Conservation (phyloP, 139 green algal species). For the Tetratostichococcus sp. region DNA sequence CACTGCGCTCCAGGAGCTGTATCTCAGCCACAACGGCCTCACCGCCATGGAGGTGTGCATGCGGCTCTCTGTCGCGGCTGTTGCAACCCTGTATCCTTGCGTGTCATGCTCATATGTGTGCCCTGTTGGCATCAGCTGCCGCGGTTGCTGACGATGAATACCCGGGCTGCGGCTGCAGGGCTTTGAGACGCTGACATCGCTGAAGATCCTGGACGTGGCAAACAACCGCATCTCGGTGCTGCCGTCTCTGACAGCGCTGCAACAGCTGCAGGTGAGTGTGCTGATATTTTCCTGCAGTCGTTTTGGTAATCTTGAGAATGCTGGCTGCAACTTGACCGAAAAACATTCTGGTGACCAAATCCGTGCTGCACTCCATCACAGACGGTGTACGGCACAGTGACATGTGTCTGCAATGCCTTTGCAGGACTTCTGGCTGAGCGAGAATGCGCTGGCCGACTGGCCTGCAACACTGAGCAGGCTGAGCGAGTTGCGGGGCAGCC, state of each 20-base stretch:
- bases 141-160: background rate
- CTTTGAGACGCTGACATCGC: slow-evolving; percentile 48
- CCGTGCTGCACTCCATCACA: too few species aligned
- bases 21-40: slow-evolving; percentile 91
- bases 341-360: too few species aligned
- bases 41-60: slow-evolving; percentile 41
- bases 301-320: too few species aligned
- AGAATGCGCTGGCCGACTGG: slow-evolving; percentile 74
- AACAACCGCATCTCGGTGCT: slow-evolving; percentile 64
- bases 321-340: too few species aligned
- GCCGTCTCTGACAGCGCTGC: slow-evolving; percentile 28
- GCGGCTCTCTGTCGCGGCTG: too few species aligned
- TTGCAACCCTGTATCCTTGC: too few species aligned
- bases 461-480: slow-evolving; percentile 50
- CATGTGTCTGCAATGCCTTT: background rate
- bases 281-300: too few species aligned
- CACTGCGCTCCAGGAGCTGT: slow-evolving; percentile 78
- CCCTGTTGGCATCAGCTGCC: background rate
- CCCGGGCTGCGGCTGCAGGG: slow-evolving; percentile 13
- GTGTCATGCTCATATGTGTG: too few species aligned
- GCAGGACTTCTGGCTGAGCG: slow-evolving; percentile 91
- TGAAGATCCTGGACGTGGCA: slow-evolving; percentile 80
- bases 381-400: too few species aligned
- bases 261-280: slow-evolving; percentile 21
- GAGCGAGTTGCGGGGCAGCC: slow-evolving; percentile 16